Conservation (phyloP, 2,329 filamentous ascomycete species). For the Talaromyces sp. region DNA sequence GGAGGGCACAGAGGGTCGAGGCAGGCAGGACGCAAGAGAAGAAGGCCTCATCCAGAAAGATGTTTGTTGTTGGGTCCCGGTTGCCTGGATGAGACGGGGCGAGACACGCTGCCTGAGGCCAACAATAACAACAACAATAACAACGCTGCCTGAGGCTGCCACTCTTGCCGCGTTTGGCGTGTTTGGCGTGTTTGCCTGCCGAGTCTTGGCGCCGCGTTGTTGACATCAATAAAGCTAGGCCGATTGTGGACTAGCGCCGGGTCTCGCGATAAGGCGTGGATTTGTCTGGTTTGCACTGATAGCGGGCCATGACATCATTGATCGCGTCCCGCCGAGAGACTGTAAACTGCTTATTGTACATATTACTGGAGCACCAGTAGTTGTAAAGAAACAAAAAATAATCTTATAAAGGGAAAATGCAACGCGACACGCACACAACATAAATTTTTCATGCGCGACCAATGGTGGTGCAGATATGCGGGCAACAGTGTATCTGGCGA, state of each 20-base stretch:
- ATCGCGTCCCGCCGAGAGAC: conserved; percentile 19
- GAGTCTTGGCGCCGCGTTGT: not conserved
- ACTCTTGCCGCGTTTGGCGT: conserved; percentile 4
- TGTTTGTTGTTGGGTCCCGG: not conserved
- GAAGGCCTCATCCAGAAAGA: not conserved
- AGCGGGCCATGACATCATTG: conserved; percentile 20
- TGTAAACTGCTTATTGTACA: not conserved
- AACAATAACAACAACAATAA: not conserved
- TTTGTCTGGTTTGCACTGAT: conserved; percentile 13
- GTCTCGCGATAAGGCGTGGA: not conserved
- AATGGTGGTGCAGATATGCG: not conserved
- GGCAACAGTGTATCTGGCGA: not conserved
- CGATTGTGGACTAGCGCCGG: conserved; percentile 8
- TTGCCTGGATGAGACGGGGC: not conserved
- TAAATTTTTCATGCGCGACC: conserved; percentile 3
- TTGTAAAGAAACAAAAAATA: not conserved
- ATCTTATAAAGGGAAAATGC: not conserved
- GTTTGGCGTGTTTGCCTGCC: not conserved
- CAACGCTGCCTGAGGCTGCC: not conserved
- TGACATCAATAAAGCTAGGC: conserved; percentile 16
- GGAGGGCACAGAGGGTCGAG: not conserved
- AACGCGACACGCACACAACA: not conserved
- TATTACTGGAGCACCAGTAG: not conserved
- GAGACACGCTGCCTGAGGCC: not conserved
- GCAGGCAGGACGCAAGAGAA: not conserved